phyloP scores from a whole-genome alignment of 176 grass and related monocot genomes.

The Oryza australiensis region DNA sequence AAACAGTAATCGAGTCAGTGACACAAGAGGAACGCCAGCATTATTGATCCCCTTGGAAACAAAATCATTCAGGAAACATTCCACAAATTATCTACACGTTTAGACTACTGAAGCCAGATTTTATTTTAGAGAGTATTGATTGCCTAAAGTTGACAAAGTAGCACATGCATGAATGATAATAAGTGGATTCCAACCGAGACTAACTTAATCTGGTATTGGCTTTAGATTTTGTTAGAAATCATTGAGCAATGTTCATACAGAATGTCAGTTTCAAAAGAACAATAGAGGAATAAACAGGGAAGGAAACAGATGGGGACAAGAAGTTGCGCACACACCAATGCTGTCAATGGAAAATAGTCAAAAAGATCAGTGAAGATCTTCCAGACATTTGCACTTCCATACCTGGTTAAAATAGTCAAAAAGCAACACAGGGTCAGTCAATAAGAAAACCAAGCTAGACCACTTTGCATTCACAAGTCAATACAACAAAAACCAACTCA shows the following conservation, averaged over 20 bases:
- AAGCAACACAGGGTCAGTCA: conserved; percentile 6
- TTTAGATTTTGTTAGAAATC: neutral
- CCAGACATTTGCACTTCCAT: conserved; percentile 91
- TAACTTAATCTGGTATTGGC: neutral
- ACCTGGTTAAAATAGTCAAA: conserved; percentile 47
- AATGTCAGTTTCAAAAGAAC: neutral
- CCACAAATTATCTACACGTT: neutral
- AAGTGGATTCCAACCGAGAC: neutral
- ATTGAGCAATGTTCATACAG: neutral
- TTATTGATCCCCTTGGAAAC: neutral
- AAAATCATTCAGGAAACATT: neutral
- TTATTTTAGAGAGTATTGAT: neutral
- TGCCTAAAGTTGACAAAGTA: neutral
- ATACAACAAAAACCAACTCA: conserved; percentile 45
- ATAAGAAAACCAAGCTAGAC: neutral
- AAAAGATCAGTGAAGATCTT: conserved; percentile 85
- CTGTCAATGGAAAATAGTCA: conserved; percentile 82
- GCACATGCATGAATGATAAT: neutral
- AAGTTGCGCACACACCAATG: conserved; percentile 52
- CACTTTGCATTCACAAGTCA: neutral
- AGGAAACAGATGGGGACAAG: neutral
- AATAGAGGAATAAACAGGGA: neutral
- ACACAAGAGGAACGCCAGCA: neutral
- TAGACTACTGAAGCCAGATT: neutral
- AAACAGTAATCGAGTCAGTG: neutral